phyloP scores from a whole-genome alignment of 129 eudicot species.

The Lactuca saligna region DNA sequence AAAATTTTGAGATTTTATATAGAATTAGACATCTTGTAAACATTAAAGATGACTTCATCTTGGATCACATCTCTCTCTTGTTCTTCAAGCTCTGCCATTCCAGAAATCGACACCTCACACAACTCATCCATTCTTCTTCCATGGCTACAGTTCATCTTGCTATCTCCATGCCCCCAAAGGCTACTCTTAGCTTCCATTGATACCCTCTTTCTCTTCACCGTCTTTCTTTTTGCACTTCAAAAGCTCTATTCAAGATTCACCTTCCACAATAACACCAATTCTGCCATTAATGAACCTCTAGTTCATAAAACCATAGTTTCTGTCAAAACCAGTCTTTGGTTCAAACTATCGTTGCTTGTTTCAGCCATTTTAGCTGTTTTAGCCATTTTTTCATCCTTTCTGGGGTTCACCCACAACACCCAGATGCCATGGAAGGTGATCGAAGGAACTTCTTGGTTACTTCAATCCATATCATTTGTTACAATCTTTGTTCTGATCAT shows the following conservation, averaged over 20 bases:
- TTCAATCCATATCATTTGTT: constrained; percentile 47
- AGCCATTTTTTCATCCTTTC: constrained; percentile 36
- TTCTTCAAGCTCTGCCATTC: constrained; percentile 16
- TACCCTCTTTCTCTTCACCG: constrained; percentile 17
- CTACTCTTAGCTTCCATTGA: constrained; percentile 30
- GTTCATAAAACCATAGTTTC: constrained; percentile 3
- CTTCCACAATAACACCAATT: background rate
- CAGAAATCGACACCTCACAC: constrained; percentile 7
- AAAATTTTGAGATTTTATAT: background rate
- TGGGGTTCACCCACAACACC: constrained; percentile 30
- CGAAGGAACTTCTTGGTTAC: constrained; percentile 42
- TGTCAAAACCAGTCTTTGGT: constrained; percentile 43
- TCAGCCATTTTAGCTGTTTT: constrained; percentile 32
- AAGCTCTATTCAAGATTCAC: constrained; percentile 16
- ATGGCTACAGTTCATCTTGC: constrained; percentile 22
- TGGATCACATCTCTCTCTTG: constrained; percentile 12
- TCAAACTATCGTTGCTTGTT: constrained; percentile 30
- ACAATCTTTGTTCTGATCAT: constrained; percentile 35
- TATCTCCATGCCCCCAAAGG: constrained; percentile 32
- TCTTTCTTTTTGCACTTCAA: constrained; percentile 15
- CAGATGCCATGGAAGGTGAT: constrained; percentile 35
- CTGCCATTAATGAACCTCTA: constrained; percentile 25
- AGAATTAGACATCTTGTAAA: background rate
- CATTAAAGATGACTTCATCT: constrained; percentile 7
- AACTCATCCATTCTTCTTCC: constrained; percentile 14